Base-by-base conservation (phyloP, 768 basidiomycete genomes). In the Boletus sp. region DNA sequence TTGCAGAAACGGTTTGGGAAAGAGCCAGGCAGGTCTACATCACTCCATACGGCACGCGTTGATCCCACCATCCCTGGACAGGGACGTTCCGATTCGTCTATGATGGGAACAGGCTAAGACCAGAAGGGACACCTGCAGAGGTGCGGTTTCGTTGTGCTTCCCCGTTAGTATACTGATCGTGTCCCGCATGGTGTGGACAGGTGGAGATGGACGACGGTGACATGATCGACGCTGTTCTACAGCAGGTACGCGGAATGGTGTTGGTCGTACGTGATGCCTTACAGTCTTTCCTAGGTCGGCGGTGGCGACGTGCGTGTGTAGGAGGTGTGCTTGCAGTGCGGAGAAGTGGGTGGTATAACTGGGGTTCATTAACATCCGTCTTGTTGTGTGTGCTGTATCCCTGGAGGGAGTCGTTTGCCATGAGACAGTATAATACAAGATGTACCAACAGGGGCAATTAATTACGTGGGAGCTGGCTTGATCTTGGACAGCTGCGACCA, bases 11-110 rank as follows among this genome's bases (percentile, higher is more conserved):
- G 76, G 30, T 86, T 86, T 57, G 70, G 69, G 23, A 84, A 83
- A 61, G 81, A 82, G 5, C 42, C 80, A 64, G 83, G 84, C 77
- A 54, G 55, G 75, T 63, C 30, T 4, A 17, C 35, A 7, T 23
- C 9, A 27, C 7, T 25, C 49, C 3, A 11, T 15, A 5, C 32
- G 27, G 6, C 40, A 15, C 40, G 29, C 34, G 40, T 46, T 27
- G 33, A 35, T 21, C 40, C 29, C 39, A 42, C 39, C 46, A 3
- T 25, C 14, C 55, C 32, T 9, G 23, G 6, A 23, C 57, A 87
- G 85, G 83, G 15, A 83, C 85, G 0, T 80, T 88, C 58, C 83
- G 80, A 56, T 88, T 88, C 55, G 74, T 73, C 0, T 80, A 76
- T 47, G 82, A 85, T 1, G 85, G 83, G 1, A 62, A 72, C 2